These are phyloP conservation scores for Lavandula angustifolia DNA, from an alignment of 257 asterid species.

Conservation along the genomic window DNA sequence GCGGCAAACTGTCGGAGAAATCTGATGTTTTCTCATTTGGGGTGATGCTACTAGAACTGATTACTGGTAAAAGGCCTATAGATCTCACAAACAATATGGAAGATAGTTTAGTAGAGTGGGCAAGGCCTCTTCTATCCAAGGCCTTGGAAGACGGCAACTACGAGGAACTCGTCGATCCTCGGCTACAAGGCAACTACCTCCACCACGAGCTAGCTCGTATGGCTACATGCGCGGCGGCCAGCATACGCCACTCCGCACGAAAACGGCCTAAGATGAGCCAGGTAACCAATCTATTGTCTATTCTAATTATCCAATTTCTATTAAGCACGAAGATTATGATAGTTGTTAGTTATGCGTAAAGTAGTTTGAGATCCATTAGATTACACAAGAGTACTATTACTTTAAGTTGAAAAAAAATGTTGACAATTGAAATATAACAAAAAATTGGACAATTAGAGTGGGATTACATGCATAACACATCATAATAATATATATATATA, in stretches of 20 bases:
- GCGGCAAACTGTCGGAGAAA: constrained; percentile 80
- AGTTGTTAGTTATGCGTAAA: too few species aligned
- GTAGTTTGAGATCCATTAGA: too few species aligned
- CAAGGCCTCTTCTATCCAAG: constrained; percentile 64
- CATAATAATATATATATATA: too few species aligned
- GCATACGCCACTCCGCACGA: constrained; percentile 85
- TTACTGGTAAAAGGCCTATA: constrained; percentile 80
- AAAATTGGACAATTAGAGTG: too few species aligned
- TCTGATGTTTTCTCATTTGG: constrained; percentile 95
- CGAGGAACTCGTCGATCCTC: constrained; percentile 62
- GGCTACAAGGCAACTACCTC: constrained; percentile 51
- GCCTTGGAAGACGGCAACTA: constrained; percentile 68
- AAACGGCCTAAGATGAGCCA: constrained; percentile 96
- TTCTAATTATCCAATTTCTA: too few species aligned
- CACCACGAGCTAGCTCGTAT: constrained; percentile 59
- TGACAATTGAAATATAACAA: too few species aligned
- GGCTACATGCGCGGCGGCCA: constrained; percentile 72
- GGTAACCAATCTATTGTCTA: constrained; percentile 29
- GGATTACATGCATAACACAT: too few species aligned
- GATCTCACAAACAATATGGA: constrained; percentile 73
- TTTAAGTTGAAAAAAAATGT: too few species aligned
- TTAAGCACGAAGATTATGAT: too few species aligned
- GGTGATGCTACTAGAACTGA: constrained; percentile 84
- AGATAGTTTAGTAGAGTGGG: constrained; percentile 95
- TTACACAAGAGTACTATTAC: too few species aligned